Evolutionary conservation across 2,329 filamentous ascomycete genomes (phyloP).

Genomic region (Diaporthe capsici): DNA sequence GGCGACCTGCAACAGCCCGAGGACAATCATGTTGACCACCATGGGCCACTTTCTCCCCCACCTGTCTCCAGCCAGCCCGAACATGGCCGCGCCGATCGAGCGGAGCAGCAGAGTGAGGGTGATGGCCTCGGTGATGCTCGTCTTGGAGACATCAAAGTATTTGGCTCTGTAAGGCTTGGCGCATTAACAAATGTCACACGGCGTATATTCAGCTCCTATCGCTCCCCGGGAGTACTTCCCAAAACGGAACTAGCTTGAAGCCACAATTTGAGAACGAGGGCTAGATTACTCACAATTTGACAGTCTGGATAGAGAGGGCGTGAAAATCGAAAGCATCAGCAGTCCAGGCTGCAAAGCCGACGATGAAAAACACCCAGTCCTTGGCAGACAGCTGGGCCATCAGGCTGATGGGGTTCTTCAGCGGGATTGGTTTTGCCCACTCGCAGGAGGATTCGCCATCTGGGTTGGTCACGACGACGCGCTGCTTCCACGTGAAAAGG

Average conservation of each 20-base stretch:
- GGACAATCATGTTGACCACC: slow-evolving; percentile 82
- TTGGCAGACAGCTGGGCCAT: slow-evolving; percentile 73
- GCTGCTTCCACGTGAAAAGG: slow-evolving; percentile 75
- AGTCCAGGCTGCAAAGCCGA: slow-evolving; percentile 82
- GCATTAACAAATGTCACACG: slow-evolving; percentile 16
- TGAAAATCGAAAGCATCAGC: slow-evolving; percentile 90
- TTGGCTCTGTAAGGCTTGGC: slow-evolving; percentile 46
- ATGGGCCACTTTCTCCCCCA: slow-evolving; percentile 89
- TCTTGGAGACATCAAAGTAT: slow-evolving; percentile 67
- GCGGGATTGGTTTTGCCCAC: slow-evolving; percentile 76
- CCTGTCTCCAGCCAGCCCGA: slow-evolving; percentile 83
- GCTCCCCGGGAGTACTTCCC: not conserved
- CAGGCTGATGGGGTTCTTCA: slow-evolving; percentile 79
- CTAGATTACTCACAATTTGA: slow-evolving; percentile 66
- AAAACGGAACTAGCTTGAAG: slow-evolving; percentile 5
- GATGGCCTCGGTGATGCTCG: slow-evolving; percentile 81
- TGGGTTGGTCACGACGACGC: slow-evolving; percentile 76
- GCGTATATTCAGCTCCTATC: not conserved
- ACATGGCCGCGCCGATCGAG: slow-evolving; percentile 80
- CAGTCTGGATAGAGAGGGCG: slow-evolving; percentile 82
- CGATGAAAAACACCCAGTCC: slow-evolving; percentile 83
- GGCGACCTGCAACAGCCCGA: slow-evolving; percentile 77
- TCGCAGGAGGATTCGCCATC: slow-evolving; percentile 76
- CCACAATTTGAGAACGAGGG: not conserved
- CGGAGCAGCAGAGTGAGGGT: slow-evolving; percentile 82